Percentiles rank a stretch among this genome's conserved stretches.
Conservation (phyloP, 2,329 filamentous ascomycete genomes). For the Aciculosporium take region DNA sequence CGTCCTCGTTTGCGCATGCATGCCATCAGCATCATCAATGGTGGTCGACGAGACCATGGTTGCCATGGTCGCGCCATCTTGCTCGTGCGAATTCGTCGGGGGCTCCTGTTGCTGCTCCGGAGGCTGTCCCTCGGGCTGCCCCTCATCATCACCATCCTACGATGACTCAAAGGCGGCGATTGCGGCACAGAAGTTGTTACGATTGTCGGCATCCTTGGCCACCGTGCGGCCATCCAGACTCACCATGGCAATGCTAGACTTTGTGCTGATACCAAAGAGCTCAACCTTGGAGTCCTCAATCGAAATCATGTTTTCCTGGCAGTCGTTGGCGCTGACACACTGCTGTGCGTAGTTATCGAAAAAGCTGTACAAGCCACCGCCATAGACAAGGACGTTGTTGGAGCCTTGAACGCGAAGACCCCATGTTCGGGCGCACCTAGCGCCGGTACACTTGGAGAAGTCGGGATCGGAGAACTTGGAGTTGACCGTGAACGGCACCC, state of each 20-base stretch:
- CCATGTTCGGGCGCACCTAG: slow-evolving; percentile 59
- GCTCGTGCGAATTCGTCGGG: not conserved
- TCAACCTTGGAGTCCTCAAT: slow-evolving; percentile 53
- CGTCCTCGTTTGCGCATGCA: not conserved
- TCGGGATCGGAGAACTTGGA: slow-evolving; percentile 49
- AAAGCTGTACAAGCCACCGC: slow-evolving; percentile 67
- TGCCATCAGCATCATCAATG: not conserved
- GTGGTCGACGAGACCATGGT: not conserved
- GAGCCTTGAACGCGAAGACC: slow-evolving; percentile 59
- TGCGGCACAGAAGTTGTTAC: slow-evolving; percentile 50
- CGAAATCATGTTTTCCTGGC: slow-evolving; percentile 66
- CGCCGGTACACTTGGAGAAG: slow-evolving; percentile 44
- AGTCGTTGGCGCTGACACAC: slow-evolving; percentile 53
- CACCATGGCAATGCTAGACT: slow-evolving; percentile 62
- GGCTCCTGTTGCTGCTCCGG: not conserved
- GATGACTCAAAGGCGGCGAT: slow-evolving; percentile 34
- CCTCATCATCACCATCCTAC: slow-evolving; percentile 9
- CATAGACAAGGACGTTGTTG: slow-evolving; percentile 52
- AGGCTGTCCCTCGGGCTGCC: not conserved
- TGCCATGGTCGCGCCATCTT: not conserved
- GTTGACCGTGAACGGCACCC: slow-evolving; percentile 48
- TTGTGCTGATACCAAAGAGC: slow-evolving; percentile 58
- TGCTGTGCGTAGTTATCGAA: slow-evolving; percentile 67
- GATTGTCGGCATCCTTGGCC: slow-evolving; percentile 45
- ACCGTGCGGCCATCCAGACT: slow-evolving; percentile 41